Conservation (phyloP, 768 basidiomycete genomes). For the Gloeopeniophorella convolvens region DNA sequence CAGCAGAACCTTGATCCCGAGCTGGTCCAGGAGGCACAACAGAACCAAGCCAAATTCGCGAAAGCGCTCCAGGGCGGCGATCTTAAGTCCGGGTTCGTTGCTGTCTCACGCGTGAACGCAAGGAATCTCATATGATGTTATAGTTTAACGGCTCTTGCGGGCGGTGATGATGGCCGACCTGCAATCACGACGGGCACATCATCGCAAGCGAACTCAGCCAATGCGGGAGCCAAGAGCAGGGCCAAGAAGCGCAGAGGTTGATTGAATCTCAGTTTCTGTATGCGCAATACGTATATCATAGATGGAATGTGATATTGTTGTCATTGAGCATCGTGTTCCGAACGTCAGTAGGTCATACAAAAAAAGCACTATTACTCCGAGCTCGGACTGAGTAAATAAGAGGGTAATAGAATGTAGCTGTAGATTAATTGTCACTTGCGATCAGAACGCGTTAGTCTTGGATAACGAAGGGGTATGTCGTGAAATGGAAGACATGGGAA, state of each 20-base stretch:
- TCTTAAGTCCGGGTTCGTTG: constrained; percentile 30
- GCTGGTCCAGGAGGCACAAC: constrained; percentile 55
- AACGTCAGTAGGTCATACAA: background rate
- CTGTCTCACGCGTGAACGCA: background rate
- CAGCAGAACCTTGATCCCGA: constrained; percentile 78
- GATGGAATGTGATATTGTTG: background rate
- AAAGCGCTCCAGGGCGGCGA: constrained; percentile 52
- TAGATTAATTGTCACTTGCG: background rate
- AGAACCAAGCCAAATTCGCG: constrained; percentile 51
- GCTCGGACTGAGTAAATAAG: background rate
- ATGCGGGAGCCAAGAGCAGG: constrained; percentile 5
- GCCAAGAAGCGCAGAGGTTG: constrained; percentile 11
- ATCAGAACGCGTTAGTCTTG: background rate
- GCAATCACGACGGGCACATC: constrained; percentile 12
- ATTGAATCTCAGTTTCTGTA: background rate
- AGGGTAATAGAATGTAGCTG: constrained; percentile 4
- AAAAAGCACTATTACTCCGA: background rate
- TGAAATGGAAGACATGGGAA: background rate
- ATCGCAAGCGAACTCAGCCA: background rate
- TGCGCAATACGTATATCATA: background rate
- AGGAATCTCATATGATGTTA: background rate
- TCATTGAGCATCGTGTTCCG: background rate
- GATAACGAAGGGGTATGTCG: background rate
- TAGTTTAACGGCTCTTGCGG: constrained; percentile 10
- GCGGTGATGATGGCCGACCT: constrained; percentile 2